phyloP scores from a whole-genome alignment of 768 basidiomycete species.

The Galerina marginata region DNA sequence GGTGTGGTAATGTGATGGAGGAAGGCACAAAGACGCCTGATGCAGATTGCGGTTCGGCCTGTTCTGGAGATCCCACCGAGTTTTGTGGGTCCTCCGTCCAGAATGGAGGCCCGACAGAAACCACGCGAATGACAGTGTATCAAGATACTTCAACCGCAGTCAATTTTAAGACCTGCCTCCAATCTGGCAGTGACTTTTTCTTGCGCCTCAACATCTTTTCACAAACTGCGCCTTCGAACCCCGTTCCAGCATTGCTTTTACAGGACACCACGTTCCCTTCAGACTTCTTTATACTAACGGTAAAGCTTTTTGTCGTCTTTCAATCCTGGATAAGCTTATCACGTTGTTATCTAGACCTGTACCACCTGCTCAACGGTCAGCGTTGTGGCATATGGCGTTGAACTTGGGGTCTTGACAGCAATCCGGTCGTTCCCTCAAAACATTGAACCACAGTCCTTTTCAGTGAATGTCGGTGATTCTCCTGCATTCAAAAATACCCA shows the following conservation, averaged over 20 bases:
- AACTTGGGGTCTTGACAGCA: no score
- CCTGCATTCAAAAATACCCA: neutral
- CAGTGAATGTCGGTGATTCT: neutral
- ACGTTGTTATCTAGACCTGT: neutral
- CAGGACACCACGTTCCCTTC: neutral
- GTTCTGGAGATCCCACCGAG: constrained; percentile 18
- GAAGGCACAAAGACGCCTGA: constrained; percentile 4
- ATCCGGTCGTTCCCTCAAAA: no score
- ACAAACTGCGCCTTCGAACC: neutral
- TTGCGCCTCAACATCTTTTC: neutral
- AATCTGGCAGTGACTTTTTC: constrained; percentile 15
- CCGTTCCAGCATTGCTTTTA: neutral
- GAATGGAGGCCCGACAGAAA: neutral
- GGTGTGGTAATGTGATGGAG: constrained; percentile 14
- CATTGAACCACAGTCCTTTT: neutral
- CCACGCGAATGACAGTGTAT: constrained; percentile 48
- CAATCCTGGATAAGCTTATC: neutral
- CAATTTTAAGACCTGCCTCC: constrained; percentile 19
- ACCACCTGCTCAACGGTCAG: neutral
- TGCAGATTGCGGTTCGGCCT: constrained; percentile 14
- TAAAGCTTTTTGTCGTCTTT: neutral
- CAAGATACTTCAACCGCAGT: constrained; percentile 32
- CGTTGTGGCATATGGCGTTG: neutral
- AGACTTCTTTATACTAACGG: neutral
- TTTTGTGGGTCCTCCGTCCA: constrained; percentile 15